Evolutionary conservation across 2,329 filamentous ascomycete species (phyloP), one percentile per base, ranked within the genome.

Genomic region (Alternaria ventricosa): DNA sequence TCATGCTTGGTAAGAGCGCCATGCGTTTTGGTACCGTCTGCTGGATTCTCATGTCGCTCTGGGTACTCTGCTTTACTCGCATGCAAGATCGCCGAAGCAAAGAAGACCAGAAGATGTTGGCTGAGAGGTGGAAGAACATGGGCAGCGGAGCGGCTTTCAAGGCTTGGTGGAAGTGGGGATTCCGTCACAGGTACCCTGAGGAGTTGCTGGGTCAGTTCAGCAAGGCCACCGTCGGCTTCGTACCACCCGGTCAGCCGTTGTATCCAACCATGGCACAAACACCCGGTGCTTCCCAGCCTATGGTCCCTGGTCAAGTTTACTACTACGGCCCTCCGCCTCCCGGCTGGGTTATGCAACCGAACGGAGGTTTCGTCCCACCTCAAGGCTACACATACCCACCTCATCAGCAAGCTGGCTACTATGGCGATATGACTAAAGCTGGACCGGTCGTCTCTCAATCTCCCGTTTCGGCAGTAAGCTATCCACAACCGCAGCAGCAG

Each of bases 81-180:
- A 69, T 72, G 55, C 76, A 79, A 58, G 72, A 75, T 33, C 66
- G 69, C 6, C 72, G 76, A 18, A 76, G 71, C 41, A 46, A 54
- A 4, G 73, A 78, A 33, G 76, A 79, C 44, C 75, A 76, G 44
- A 73, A 72, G 56, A 51, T 77, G 9, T 57, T 78, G 22, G 61
- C 64, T 6, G 69, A 77, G 57, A 73, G 72, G 43, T 79, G 75
- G 75, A 75, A 72, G 55, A 62, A 67, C 11, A 75, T 75, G 64
- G 53, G 69, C 11, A 64, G 67, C 5, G 70, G 74, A 6, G 63
- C 68, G n/a, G 70, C 72, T 1, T 73, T 79, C 62, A 78, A 73
- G 65, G 70, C 76, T 4, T 79, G 76, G 76, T 68, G 61, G 63
- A 75, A 70, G 15, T 78, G 71, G 72, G 75, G 75, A 5, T 77